Conservation (phyloP, 2,329 filamentous ascomycete genomes). For the Torrubiella hemipterigena region DNA sequence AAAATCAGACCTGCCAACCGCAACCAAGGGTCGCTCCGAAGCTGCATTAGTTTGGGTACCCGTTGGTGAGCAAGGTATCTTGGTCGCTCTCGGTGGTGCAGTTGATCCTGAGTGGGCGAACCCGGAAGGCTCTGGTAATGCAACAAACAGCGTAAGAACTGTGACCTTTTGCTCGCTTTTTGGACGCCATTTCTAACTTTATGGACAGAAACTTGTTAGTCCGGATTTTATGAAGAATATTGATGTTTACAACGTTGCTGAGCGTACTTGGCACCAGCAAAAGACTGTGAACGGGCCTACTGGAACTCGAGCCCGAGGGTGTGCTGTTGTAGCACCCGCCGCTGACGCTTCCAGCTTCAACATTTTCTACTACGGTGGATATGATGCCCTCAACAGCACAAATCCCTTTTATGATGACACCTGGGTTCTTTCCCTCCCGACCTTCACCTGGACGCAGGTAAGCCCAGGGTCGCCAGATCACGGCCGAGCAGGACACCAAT, state of each 20-base stretch:
- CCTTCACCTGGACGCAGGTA: slow-evolving; percentile 63
- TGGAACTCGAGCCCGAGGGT: slow-evolving; percentile 52
- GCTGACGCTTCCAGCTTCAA: slow-evolving; percentile 64
- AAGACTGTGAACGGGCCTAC: slow-evolving; percentile 48
- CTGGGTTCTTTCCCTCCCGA: slow-evolving; percentile 70
- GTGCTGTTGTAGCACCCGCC: slow-evolving; percentile 62
- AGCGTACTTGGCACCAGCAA: slow-evolving; percentile 57
- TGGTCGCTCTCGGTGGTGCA: slow-evolving; percentile 69
- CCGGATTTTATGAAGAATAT: slow-evolving; percentile 60
- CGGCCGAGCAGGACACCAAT: slow-evolving; percentile 62
- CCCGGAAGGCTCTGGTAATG: slow-evolving; percentile 13
- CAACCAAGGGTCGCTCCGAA: slow-evolving; percentile 44
- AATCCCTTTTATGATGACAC: slow-evolving; percentile 49
- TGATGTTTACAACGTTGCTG: slow-evolving; percentile 66
- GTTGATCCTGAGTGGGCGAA: slow-evolving; percentile 40
- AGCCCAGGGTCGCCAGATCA: slow-evolving; percentile 32
- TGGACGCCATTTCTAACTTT: slow-evolving; percentile 1
- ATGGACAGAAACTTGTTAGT: slow-evolving; percentile 46
- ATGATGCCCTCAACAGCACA: slow-evolving; percentile 34
- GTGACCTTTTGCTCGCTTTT: too few species aligned
- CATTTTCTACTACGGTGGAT: slow-evolving; percentile 77
- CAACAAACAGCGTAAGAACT: slow-evolving; percentile 20
- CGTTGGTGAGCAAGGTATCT: slow-evolving; percentile 61
- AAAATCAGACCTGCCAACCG: slow-evolving; percentile 39
- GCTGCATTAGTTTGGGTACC: slow-evolving; percentile 65